Base-by-base conservation (phyloP, 805 yeast species). In the Lipomyces kockii region DNA sequence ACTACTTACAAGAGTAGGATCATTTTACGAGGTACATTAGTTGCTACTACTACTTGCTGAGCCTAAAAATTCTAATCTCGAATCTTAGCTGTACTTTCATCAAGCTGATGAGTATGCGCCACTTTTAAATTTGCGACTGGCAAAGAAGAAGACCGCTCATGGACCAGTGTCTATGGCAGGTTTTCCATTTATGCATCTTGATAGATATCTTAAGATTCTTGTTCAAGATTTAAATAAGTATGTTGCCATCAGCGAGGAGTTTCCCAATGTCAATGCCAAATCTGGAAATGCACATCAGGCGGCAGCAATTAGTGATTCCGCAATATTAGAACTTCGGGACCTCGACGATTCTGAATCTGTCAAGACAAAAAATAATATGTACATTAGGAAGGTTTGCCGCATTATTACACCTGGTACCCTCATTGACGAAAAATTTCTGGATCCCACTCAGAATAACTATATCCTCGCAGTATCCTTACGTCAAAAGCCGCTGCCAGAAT, bases 381-480 rank as follows among this genome's bases (percentile, higher is more conserved):
- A 89, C 25, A 85, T 84, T 54, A 81, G 99, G 58, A 88, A 90
- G 43, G 86, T 95, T 0, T 84, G 91, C 6, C 81, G 98, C 54
- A 86, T 94, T 7, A 86, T 95, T 1, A 89, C 98, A 0, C 97
- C 98, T 0, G 99, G 99, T 0, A 94, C 98, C 0, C 83, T 94
- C 43, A 85, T 94, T 11, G 97, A 91, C 74, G 98, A 94, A 73
- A 87, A 89, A 0, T 88, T 94, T 69, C 80, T 94, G 74, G 90
- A 92, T 75, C 86, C 86, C 65, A 86, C 85, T 67, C 83, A 85
- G 59, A 90, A 90, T 72, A 91, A 92, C 74, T 92, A 83, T 75
- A 79, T 94, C 46, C 80, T 89, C 29, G 84, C 91, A 3, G 82
- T 94, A 14, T 69, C 64, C 83, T 51, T 65, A 3, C 52, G 63